phyloP scores from a whole-genome alignment of 495 filamentous ascomycete genomes.

The Melanomma pulvis-pyrius region DNA sequence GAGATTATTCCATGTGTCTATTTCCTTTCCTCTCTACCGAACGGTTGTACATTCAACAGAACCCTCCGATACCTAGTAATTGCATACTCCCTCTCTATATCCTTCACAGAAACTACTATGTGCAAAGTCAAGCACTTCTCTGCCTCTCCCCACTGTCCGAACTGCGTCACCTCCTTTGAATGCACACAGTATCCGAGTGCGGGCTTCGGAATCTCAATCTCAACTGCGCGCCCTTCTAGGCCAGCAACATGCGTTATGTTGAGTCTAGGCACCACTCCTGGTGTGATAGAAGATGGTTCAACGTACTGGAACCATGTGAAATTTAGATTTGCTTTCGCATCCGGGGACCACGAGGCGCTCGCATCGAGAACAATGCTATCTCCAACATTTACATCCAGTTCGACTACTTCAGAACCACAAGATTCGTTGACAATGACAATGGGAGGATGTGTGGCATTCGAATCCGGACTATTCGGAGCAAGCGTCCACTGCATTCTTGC shows the following conservation, averaged over 20 bases:
- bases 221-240: neutral
- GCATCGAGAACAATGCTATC: conserved; percentile 7
- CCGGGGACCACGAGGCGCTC: conserved; percentile 5
- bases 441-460: conserved; percentile 12
- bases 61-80: conserved; percentile 18
- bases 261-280: conserved; percentile 1
- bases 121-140: conserved; percentile 3
- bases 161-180: neutral
- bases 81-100: neutral
- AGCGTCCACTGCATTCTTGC: conserved; percentile 24
- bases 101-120: conserved; percentile 9
- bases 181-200: neutral
- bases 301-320: conserved; percentile 19
- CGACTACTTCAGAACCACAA: neutral
- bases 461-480: neutral
- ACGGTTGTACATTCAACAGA: conserved; percentile 1
- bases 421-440: conserved; percentile 7
- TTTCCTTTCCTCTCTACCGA: neutral
- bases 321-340: conserved; percentile 8
- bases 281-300: conserved; percentile 6
- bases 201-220: conserved; percentile 4
- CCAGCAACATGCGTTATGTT: conserved; percentile 2
- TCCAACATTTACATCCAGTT: conserved; percentile 8
- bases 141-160: conserved; percentile 3
- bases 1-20: no score